Conservation (phyloP, 768 basidiomycete genomes). For the Filobasidium wieringae region DNA sequence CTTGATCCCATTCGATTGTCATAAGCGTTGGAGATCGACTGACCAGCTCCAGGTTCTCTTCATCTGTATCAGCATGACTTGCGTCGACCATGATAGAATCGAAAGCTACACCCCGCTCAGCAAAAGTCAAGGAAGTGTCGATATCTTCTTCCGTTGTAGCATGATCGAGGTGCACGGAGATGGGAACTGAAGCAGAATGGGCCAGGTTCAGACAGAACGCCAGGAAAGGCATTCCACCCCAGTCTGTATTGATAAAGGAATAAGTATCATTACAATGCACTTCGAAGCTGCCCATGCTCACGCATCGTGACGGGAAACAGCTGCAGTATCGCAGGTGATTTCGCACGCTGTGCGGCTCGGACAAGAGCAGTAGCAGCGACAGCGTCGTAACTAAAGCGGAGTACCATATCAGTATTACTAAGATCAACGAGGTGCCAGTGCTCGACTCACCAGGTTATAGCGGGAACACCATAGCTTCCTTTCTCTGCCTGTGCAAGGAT, state of each 20-base stretch:
- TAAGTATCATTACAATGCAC: neutral
- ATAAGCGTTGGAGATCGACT: neutral
- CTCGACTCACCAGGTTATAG: slow-evolving; percentile 8
- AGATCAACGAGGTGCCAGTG: neutral
- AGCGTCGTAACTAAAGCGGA: slow-evolving; percentile 31
- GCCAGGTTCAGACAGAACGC: slow-evolving; percentile 35
- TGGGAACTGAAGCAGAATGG: slow-evolving; percentile 37
- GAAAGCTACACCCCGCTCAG: slow-evolving; percentile 38
- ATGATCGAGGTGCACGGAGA: slow-evolving; percentile 39
- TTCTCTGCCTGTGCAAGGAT: slow-evolving; percentile 36
- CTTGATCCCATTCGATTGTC: slow-evolving; percentile 23
- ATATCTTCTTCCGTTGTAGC: slow-evolving; percentile 38
- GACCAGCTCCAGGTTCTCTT: slow-evolving; percentile 16
- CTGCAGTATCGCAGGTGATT: slow-evolving; percentile 38
- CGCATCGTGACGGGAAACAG: slow-evolving; percentile 11
- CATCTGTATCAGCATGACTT: slow-evolving; percentile 30
- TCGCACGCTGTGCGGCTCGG: slow-evolving; percentile 34
- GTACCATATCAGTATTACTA: neutral
- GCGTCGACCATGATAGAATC: slow-evolving; percentile 41
- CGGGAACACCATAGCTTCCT: slow-evolving; percentile 26
- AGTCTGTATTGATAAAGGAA: slow-evolving; percentile 1
- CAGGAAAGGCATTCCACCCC: slow-evolving; percentile 30
- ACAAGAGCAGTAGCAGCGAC: slow-evolving; percentile 32
- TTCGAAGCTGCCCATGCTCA: too few relatives aligned
- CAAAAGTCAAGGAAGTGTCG: slow-evolving; percentile 35